Conservation (phyloP, 805 yeast species). For the Yarrowia sp. region DNA sequence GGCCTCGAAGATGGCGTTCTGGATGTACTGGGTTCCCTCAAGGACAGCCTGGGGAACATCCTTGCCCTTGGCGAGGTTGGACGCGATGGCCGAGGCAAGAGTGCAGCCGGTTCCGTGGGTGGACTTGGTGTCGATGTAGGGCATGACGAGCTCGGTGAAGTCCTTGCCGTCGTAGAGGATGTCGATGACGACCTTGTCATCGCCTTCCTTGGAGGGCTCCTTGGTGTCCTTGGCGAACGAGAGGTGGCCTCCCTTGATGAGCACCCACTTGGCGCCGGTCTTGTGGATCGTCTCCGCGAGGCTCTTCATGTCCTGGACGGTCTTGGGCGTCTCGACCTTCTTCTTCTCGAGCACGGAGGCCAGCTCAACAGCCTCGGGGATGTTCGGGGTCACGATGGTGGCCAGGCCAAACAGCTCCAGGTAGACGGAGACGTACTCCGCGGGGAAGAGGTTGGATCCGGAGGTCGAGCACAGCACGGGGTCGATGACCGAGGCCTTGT, state of each 20-base stretch:
- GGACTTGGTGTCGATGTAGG: constrained; percentile 47
- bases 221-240: constrained; percentile 32
- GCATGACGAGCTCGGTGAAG: constrained; percentile 49
- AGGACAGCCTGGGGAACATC: constrained; percentile 51
- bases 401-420: constrained; percentile 50
- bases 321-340: constrained; percentile 26
- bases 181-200: constrained; percentile 32
- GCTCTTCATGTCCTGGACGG: constrained; percentile 43
- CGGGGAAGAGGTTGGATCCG: constrained; percentile 54
- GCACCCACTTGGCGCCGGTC: constrained; percentile 49
- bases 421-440: constrained; percentile 15
- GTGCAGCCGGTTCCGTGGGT: constrained; percentile 95
- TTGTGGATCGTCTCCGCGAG: constrained; percentile 45
- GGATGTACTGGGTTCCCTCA: constrained; percentile 62
- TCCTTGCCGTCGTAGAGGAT: constrained; percentile 37
- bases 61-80: constrained; percentile 61
- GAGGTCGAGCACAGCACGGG: constrained; percentile 85
- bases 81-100: constrained; percentile 73
- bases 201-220: constrained; percentile 25
- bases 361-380: constrained; percentile 58
- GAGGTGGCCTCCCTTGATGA: constrained; percentile 84
- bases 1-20: constrained; percentile 55
- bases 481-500: constrained; percentile 58
- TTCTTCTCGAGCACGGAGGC: constrained; percentile 29
- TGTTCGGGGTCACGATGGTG: constrained; percentile 70